These are phyloP conservation scores for Piper betle DNA, from an alignment of 164 flowering plant species.

Conservation along the genomic window DNA sequence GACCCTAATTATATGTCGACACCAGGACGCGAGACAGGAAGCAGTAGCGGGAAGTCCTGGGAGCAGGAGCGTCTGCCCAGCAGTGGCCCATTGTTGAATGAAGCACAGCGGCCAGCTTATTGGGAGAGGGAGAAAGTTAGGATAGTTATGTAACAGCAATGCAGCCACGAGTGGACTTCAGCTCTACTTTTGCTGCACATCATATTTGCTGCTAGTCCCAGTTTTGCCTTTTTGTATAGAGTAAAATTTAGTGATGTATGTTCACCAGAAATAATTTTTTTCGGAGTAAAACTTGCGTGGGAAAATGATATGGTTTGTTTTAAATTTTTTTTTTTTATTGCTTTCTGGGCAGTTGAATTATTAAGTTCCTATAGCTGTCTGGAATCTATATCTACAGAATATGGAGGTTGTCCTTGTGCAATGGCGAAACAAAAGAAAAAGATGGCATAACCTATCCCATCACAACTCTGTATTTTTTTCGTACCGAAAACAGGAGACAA, in stretches of 20 bases:
- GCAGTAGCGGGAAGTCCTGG: constrained; percentile 54
- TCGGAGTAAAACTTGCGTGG: too few relatives aligned
- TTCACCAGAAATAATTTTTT: neutral
- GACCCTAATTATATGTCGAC: constrained; percentile 44
- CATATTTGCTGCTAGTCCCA: neutral
- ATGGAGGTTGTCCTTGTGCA: too few relatives aligned
- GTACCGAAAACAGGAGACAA: too few relatives aligned
- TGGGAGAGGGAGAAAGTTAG: constrained; percentile 10
- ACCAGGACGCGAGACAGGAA: constrained; percentile 43
- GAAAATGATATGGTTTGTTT: too few relatives aligned
- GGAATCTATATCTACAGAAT: too few relatives aligned
- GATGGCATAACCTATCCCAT: too few relatives aligned
- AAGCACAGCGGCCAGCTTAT: constrained; percentile 1
- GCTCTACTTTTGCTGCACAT: neutral
- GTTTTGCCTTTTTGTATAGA: neutral
- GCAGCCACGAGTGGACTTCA: neutral
- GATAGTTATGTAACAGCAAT: constrained; percentile 14
- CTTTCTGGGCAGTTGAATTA: too few relatives aligned
- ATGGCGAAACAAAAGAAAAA: too few relatives aligned
- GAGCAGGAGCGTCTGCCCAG: constrained; percentile 30
- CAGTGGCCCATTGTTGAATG: constrained; percentile 32
- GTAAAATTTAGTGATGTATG: neutral
- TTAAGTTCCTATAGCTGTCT: too few relatives aligned
- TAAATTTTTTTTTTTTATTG: too few relatives aligned
- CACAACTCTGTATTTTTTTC: too few relatives aligned